A percentile compares a stretch with the other conserved stretches of the same genome.
phyloP scores from a whole-genome alignment of 139 green algal genomes.

The Closterium sp. region DNA sequence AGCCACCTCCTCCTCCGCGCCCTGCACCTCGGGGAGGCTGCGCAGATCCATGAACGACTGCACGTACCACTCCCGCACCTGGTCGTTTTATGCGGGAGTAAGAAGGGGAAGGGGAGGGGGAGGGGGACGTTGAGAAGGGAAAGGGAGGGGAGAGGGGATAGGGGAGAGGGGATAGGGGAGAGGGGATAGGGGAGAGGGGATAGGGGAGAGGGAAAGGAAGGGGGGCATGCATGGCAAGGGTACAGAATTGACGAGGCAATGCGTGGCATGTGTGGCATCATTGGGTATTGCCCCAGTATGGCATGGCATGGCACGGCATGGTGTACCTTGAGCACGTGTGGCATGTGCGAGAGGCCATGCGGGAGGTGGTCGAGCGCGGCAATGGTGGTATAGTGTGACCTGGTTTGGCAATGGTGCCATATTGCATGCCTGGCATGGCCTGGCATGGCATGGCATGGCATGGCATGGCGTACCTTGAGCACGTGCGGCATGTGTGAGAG shows the following conservation, averaged over 20 bases:
- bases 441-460: no score
- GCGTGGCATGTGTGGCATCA: no score
- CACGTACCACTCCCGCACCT: conserved; percentile 96
- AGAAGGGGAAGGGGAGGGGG: not conserved
- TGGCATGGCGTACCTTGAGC: conserved; percentile 68
- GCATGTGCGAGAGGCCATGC: conserved; percentile 83
- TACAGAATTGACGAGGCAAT: no score
- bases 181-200: not conserved
- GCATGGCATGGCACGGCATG: no score
- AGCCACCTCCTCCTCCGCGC: conserved; percentile 67
- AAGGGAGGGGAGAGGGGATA: not conserved
- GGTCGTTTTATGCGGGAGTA: not conserved
- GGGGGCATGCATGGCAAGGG: no score
- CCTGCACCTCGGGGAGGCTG: conserved; percentile 66
- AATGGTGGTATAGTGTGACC: conserved; percentile 76
- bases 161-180: not conserved
- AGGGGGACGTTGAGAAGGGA: not conserved
- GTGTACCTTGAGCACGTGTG: conserved; percentile 79
- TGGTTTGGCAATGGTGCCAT: no score
- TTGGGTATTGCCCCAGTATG: no score
- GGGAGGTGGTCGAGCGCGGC: conserved; percentile 94
- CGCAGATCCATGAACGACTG: conserved; percentile 91
- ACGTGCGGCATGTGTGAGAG: conserved; percentile 84
- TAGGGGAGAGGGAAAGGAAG: no score
- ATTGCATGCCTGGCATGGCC: no score